Base-by-base conservation (phyloP, 2,329 filamentous ascomycete species). In the Hymenoscyphus linearis region DNA sequence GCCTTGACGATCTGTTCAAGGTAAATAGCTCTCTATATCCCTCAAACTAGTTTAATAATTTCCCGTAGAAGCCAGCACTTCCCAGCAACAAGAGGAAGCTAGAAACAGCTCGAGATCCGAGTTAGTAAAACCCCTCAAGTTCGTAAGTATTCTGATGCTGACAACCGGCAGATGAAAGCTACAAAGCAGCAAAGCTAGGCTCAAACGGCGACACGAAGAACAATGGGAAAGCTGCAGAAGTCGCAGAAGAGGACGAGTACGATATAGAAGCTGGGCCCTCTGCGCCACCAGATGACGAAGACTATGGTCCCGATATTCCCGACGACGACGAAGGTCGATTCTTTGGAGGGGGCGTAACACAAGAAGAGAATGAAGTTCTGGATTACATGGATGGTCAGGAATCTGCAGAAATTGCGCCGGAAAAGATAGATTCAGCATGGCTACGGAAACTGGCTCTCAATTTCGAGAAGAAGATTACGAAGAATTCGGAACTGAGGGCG, bases 311-410 rank as follows among this genome's bases (percentile, higher is more conserved):
- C 12, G 79, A 80, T 50, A 76, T 70, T 31, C 78, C 74, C 9
- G 90, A 93, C 67, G 93, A 96, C 69, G 91, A 96, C 58, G 95
- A 96, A 66, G 95, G 93, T 0, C 87, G 95, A 12, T 99, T 99
- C 79, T 99, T 97, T 69, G 95, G 93, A 52, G 90, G 92, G 59
- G 95, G 95, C 36, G 88, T 99, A 69, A 91, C 88, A 27, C 82
- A 87, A 61, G 83, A 91, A 67, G 91, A 96, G 66, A 87, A 86
- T 2, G 85, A 92, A 68, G 90, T 95, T 22, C 82, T 99, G 70
- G 90, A 98, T 75, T 98, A 89, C 72, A 85, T 99, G 64, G 91
- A 97, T 64, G 79, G 83, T 61, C 81, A 85, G 66, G 85, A 88
- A 57, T 72, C 70, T 9, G 73, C 72, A 35, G 69, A 73, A 52